Evolutionary conservation across 2,329 filamentous ascomycete genomes (phyloP), one percentile per base, ranked within the genome.

Genomic region (Stachybotrys chlorohalonatus): DNA sequence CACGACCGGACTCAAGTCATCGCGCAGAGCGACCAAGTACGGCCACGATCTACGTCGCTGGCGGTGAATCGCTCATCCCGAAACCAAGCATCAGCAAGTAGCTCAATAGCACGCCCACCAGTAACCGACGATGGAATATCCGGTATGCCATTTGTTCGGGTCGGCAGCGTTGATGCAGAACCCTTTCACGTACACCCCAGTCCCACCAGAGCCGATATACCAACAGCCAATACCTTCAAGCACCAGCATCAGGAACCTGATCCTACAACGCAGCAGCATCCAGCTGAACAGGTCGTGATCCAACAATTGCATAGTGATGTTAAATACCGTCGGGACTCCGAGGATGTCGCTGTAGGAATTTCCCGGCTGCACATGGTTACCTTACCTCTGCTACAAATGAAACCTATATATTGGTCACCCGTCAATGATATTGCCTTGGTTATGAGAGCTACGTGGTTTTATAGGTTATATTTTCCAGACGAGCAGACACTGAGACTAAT

Each of bases 321-420:
- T 4, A 55, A 57, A 31, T 55, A 58, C 16, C 55, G 56, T 42
- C 70, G 64, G 47, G 66, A 66, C 30, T 58, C 70, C 56, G 65
- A 70, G 6, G 84, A 87, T 55, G 85, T 97, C 2, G 84, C 91
- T 4, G 93, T 97, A 1, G 94, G 94, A 0, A 78, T 94, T 6
- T 95, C 92, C n/a, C 82, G 91, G 60, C 76, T 99, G 55, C 93
- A 99, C 67, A 82, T 92, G 64, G 93, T 97, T 1, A 85, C 89
- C 55, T 77, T 97, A 62, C 91, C 93, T 24, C 81, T 81, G 53
- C 73, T 95, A 39, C 80, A 89, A 64, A 95, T 99, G 91, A 90
- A 92, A 68, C 94, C 94, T 0, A 96, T 97, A 56, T 99, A 99
- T 68, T 99, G 94, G 94, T 92, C 87, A 16, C 93, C 94, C 7